Evolutionary conservation across 1,284 basidiomycete genomes (phyloP).

Genomic region (Malassezia sp.): DNA sequence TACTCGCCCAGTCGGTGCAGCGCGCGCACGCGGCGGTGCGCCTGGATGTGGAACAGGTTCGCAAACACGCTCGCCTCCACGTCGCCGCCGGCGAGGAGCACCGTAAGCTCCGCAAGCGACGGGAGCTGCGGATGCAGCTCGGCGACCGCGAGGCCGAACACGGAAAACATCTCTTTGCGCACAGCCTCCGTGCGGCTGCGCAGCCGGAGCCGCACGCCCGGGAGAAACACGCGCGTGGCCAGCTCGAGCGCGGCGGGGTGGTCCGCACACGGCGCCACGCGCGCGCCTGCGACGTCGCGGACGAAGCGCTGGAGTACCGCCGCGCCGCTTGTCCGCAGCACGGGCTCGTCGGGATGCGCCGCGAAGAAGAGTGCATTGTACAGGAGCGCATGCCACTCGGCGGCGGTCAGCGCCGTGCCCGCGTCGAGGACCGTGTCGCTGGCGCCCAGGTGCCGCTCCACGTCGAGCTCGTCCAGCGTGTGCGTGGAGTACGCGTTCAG

Average conservation of each 20-base stretch:
- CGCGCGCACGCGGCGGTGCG: slow-evolving; percentile 79
- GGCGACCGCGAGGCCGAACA: slow-evolving; percentile 65
- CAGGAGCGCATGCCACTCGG: slow-evolving; percentile 71
- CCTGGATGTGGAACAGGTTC: slow-evolving; percentile 88
- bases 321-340: slow-evolving; percentile 72
- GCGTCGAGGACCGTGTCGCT: slow-evolving; percentile 66
- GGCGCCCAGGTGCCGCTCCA: slow-evolving; percentile 69
- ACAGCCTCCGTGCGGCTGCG: slow-evolving; percentile 74
- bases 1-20: slow-evolving; percentile 72
- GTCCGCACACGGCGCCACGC: too few species aligned
- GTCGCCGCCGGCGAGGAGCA: slow-evolving; percentile 76
- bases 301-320: slow-evolving; percentile 68
- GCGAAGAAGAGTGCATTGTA: slow-evolving; percentile 77
- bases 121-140: slow-evolving; percentile 53
- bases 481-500: slow-evolving; percentile 77
- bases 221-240: slow-evolving; percentile 5
- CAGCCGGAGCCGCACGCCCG: slow-evolving; percentile 11
- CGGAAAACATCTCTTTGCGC: slow-evolving; percentile 70
- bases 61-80: slow-evolving; percentile 94
- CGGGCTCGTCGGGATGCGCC: slow-evolving; percentile 77
- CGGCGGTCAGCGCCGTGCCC: slow-evolving; percentile 47
- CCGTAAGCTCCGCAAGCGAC: slow-evolving; percentile 64
- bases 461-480: slow-evolving; percentile 82
- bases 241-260: background rate
- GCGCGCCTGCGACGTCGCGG: too few species aligned